A percentile compares a stretch with the other conserved stretches of the same genome.
phyloP scores from a whole-genome alignment of 2,329 filamentous ascomycete species.

The Neofusicoccum sp. region DNA sequence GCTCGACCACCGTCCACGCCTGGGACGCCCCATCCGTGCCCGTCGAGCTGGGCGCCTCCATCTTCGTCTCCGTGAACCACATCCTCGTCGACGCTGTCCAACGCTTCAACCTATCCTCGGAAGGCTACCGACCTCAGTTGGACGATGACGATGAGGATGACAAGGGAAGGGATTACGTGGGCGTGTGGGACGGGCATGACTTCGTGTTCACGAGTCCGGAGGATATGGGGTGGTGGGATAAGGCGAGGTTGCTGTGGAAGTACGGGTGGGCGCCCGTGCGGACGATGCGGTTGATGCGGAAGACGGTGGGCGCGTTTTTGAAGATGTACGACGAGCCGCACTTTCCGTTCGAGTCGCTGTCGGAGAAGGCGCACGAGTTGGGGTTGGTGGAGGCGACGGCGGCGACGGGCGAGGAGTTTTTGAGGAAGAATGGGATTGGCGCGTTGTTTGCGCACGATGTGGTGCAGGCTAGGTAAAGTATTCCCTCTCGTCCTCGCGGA shows the following conservation, averaged over 20 bases:
- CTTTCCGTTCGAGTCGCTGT: conserved; percentile 83
- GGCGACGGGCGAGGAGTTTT: conserved; percentile 72
- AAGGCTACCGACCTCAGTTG: conserved; percentile 44
- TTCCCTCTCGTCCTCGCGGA: too few species aligned
- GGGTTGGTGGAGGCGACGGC: conserved; percentile 68
- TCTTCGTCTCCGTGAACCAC: conserved; percentile 83
- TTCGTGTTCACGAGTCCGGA: conserved; percentile 71
- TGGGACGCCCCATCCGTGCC: conserved; percentile 68
- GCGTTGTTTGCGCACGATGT: conserved; percentile 74
- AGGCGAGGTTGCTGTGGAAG: conserved; percentile 77
- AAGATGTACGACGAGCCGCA: conserved; percentile 77
- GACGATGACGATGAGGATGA: conserved; percentile 35
- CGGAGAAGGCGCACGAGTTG: conserved; percentile 66
- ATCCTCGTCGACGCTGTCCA: conserved; percentile 76
- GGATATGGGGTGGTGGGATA: conserved; percentile 74
- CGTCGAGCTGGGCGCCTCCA: conserved; percentile 86
- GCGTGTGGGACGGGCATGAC: conserved; percentile 79
- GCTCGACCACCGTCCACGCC: conserved; percentile 80
- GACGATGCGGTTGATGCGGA: conserved; percentile 72
- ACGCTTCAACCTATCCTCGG: conserved; percentile 66
- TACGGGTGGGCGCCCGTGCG: conserved; percentile 80
- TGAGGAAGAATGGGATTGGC: conserved; percentile 69
- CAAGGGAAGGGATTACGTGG: conserved; percentile 54
- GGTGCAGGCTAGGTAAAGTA: conserved; percentile 68
- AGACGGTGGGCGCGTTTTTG: conserved; percentile 71